Conservation (phyloP, 2,329 filamentous ascomycete species). For the Sarocladium brachiariae region DNA sequence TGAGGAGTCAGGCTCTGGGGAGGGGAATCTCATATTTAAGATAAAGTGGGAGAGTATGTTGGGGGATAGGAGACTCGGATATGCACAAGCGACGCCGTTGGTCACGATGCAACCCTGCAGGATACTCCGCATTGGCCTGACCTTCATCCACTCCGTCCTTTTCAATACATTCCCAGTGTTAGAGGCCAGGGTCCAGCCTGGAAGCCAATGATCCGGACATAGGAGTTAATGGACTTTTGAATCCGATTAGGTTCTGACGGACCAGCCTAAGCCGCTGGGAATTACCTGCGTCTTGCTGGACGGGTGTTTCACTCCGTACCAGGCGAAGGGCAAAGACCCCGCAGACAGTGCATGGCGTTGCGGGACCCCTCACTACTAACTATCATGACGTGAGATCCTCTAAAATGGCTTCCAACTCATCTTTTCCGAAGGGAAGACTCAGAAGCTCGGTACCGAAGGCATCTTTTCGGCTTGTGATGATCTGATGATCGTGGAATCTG, state of each 20-base stretch:
- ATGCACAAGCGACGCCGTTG: not conserved
- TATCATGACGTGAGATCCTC: constrained; percentile 54
- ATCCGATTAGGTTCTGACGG: too few species aligned
- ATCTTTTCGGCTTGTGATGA: constrained; percentile 87
- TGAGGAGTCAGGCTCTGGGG: too few species aligned
- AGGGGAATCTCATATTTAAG: too few species aligned
- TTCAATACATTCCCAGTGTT: too few species aligned
- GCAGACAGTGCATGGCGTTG: not conserved
- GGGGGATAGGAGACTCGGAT: not conserved
- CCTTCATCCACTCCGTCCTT: too few species aligned
- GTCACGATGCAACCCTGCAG: too few species aligned
- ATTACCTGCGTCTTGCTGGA: too few species aligned
- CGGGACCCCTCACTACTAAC: not conserved
- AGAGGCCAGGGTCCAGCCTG: too few species aligned
- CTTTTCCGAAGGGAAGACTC: constrained; percentile 75
- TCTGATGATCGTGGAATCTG: constrained; percentile 93
- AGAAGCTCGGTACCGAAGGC: constrained; percentile 77
- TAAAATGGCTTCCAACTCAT: constrained; percentile 82
- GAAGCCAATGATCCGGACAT: constrained; percentile 2
- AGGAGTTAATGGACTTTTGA: not conserved
- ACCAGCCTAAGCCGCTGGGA: too few species aligned
- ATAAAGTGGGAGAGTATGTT: not conserved
- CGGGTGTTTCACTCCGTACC: too few species aligned
- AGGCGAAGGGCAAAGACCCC: too few species aligned
- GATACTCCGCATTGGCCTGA: too few species aligned